Conservation (phyloP, 768 basidiomycete species). For the Leccinum boreale region DNA sequence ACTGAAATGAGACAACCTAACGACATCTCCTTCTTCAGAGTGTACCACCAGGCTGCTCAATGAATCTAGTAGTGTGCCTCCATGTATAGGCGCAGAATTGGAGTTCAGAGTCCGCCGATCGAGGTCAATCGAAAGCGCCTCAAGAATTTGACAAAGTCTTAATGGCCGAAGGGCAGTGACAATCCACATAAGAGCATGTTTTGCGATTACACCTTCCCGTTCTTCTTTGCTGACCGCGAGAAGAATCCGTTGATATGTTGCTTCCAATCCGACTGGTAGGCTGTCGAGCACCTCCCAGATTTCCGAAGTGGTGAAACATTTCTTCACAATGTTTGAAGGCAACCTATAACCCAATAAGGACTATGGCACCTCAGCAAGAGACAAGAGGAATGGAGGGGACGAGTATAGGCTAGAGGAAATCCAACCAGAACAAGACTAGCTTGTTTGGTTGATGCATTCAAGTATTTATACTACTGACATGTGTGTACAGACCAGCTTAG, state of each 20-base stretch:
- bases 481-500: no score
- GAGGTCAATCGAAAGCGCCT: not conserved
- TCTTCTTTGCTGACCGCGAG: not conserved
- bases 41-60: not conserved
- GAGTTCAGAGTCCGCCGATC: not conserved
- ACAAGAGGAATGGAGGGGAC: no score
- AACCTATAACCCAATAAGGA: no score
- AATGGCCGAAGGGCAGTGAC: not conserved
- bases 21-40: slow-evolving; percentile 1
- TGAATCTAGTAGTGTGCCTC: not conserved
- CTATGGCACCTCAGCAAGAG: no score
- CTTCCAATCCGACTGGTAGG: not conserved
- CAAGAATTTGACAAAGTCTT: not conserved
- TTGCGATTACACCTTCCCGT: not conserved
- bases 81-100: not conserved
- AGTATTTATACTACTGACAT: no score
- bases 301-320: not conserved
- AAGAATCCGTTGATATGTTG: not conserved
- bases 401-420: no score
- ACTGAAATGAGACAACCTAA: not conserved
- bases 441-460: no score
- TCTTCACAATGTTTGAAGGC: no score
- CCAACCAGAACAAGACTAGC: no score
- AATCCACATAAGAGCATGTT: not conserved
- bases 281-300: not conserved